Base-by-base conservation (phyloP, 441 rosid species). In the Pelargonium citronellum region DNA sequence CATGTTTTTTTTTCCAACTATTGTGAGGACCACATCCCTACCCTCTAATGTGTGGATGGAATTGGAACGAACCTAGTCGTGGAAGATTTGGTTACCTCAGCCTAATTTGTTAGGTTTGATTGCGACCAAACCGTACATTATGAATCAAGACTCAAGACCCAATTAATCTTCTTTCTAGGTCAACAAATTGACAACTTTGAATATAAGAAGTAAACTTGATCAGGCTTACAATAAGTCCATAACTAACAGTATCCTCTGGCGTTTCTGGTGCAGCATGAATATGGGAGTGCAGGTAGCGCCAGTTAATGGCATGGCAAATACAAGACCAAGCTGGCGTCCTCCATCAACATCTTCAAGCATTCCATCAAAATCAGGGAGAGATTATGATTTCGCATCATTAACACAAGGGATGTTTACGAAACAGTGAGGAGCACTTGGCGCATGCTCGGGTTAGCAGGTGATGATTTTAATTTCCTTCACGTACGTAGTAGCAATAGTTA, bases 341-440 rank as follows among this genome's bases (percentile, higher is more conserved):
- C 62, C 80, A 17, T 34, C 71, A 24, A 34, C 78, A 13, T 58
- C 78, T 9, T 63, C 76, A 10, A 34, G 66, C 24, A 67, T 80
- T 51, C 81, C 78, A 1, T 24, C 82, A 37, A 87, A 78, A 15
- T 75, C 79, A 0, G 81, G 81, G 55, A 80, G 70, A 64, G 78
- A 84, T 49, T 78, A 79, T 39, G 87, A 85, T 71, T 80, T 87
- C 67, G 84, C 86, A 15, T 80, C 75, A 2, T 75, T 86, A 67
- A 78, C 83, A 0, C 86, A 74, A 74, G 87, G 86, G 67, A 82
- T 83, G 82, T 80, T 77, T 75, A 63, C 69, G 12, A 87, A 73
- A 65, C 77, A 66, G 57, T 87, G 80, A 74, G 41, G 41, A 37
- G 41, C 7, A 5, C 60, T 17, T 53, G 15, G 19, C 60, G 15